Percentiles rank a stretch among this genome's conserved stretches.
Evolutionary conservation across 106 monocot genomes (phyloP).

Genomic region (Dioscorea dumetorum): DNA sequence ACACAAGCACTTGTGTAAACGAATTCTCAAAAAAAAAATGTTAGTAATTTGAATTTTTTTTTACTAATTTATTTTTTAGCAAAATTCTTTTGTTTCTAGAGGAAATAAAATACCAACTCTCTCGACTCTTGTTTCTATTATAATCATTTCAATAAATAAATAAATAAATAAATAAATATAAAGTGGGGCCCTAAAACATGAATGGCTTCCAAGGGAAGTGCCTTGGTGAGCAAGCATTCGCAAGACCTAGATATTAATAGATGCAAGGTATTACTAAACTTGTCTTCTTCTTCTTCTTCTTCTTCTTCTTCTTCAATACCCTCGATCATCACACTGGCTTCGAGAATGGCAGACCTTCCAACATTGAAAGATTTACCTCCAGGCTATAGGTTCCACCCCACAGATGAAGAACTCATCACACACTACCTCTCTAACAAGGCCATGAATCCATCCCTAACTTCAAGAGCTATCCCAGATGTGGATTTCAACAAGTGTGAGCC

Average conservation of each 20-base stretch:
- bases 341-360: not conserved
- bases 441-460: slow-evolving; percentile 13
- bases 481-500: slow-evolving; percentile 49
- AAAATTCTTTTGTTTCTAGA: too few relatives aligned
- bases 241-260: not conserved
- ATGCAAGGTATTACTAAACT: not conserved
- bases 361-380: slow-evolving; percentile 23
- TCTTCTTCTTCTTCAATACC: not conserved
- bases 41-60: too few relatives aligned
- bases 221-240: not conserved
- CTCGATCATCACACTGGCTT: not conserved
- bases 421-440: slow-evolving; percentile 33
- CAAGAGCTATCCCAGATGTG: slow-evolving; percentile 35
- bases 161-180: too few relatives aligned
- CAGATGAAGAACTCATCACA: slow-evolving; percentile 31
- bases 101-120: too few relatives aligned
- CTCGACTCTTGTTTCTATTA: too few relatives aligned
- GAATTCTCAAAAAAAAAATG: too few relatives aligned
- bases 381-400: slow-evolving; percentile 48
- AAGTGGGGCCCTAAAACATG: too few relatives aligned
- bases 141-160: too few relatives aligned
- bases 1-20: too few relatives aligned
- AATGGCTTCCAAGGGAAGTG: not conserved
- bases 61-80: too few relatives aligned
- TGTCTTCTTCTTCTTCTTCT: too few relatives aligned